These are phyloP conservation scores for Fusarium begoniae DNA, from an alignment of 2,329 filamentous ascomycete species.

Conservation along the genomic window DNA sequence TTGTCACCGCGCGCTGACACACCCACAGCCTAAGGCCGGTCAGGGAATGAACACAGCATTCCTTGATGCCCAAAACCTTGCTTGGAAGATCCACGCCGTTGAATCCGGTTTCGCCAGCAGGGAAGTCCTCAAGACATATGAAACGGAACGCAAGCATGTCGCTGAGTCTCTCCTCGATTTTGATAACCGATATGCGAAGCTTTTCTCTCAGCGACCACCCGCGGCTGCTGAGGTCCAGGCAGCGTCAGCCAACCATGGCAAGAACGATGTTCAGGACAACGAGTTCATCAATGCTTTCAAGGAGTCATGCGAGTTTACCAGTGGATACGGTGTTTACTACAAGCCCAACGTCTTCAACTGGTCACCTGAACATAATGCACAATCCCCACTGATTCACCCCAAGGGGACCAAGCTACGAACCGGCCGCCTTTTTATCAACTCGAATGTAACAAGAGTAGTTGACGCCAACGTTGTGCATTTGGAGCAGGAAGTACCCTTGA, in stretches of 20 bases:
- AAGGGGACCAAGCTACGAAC: conserved; percentile 72
- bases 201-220: conserved; percentile 84
- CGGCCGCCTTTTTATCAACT: conserved; percentile 79
- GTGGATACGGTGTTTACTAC: conserved; percentile 90
- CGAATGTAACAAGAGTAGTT: conserved; percentile 84
- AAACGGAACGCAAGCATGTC: conserved; percentile 83
- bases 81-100: conserved; percentile 95
- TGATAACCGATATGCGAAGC: conserved; percentile 87
- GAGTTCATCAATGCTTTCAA: conserved; percentile 92
- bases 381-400: conserved; percentile 75
- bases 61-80: conserved; percentile 85
- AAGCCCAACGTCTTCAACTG: conserved; percentile 85
- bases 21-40: conserved; percentile 74
- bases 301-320: conserved; percentile 89
- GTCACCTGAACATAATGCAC: conserved; percentile 75
- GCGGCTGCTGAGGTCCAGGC: conserved; percentile 77
- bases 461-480: conserved; percentile 91
- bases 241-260: conserved; percentile 57
- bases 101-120: conserved; percentile 83
- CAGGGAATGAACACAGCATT: conserved; percentile 86
- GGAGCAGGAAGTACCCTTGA: conserved; percentile 88
- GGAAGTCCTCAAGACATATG: conserved; percentile 82
- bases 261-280: conserved; percentile 65
- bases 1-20: conserved; percentile 27
- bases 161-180: conserved; percentile 87